These are phyloP conservation scores for Microbotryum scabiosae DNA, from an alignment of 1,284 basidiomycete genomes.

Conservation along the genomic window DNA sequence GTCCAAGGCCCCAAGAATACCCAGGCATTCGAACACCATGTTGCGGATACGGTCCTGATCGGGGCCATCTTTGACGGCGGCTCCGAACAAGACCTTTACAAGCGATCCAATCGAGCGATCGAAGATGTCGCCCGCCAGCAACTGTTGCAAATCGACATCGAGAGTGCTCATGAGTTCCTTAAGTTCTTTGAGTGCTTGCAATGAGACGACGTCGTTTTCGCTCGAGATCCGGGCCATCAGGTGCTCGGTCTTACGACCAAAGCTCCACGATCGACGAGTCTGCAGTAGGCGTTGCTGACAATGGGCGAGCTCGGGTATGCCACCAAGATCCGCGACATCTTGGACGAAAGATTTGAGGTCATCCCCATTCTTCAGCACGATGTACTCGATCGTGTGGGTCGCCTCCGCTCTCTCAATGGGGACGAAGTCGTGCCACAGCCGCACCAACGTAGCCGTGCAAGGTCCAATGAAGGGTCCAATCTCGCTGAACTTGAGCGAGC, in stretches of 20 bases:
- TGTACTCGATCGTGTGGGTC: constrained; percentile 56
- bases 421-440: constrained; percentile 65
- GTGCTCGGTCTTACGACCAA: constrained; percentile 54
- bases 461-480: constrained; percentile 78
- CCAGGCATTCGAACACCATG: constrained; percentile 80
- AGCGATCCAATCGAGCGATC: constrained; percentile 65
- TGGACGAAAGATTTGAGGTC: constrained; percentile 55
- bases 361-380: constrained; percentile 57
- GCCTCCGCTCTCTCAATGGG: constrained; percentile 51
- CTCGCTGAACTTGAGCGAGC: constrained; percentile 59
- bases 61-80: constrained; percentile 64
- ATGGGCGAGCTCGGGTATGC: constrained; percentile 57
- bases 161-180: constrained; percentile 29
- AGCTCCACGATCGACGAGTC: constrained; percentile 50
- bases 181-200: constrained; percentile 53
- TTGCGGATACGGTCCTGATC: constrained; percentile 53
- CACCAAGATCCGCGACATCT: constrained; percentile 68
- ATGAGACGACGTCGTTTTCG: constrained; percentile 73
- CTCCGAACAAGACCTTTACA: constrained; percentile 59
- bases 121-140: constrained; percentile 71
- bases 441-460: constrained; percentile 76
- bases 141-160: constrained; percentile 30
- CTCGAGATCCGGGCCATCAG: constrained; percentile 67
- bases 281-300: constrained; percentile 48
- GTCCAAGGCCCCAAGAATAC: constrained; percentile 89